phyloP scores from a whole-genome alignment of 2,329 filamentous ascomycete species.

The Xylariaceae sp. region DNA sequence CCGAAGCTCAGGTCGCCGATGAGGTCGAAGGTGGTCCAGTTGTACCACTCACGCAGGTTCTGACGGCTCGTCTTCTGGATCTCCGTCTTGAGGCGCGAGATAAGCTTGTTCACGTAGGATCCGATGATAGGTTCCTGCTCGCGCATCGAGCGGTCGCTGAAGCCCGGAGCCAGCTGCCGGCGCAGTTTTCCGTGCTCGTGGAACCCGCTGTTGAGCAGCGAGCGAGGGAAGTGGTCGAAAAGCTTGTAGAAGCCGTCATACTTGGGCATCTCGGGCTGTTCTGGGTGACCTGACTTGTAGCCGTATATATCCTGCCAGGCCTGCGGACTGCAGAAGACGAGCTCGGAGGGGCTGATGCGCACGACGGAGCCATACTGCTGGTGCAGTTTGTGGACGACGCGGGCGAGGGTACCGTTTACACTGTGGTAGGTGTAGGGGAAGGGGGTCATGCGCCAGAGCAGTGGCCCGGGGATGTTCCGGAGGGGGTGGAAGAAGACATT shows the following conservation, averaged over 20 bases:
- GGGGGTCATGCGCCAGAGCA: slow-evolving; percentile 22
- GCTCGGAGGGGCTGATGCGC: slow-evolving; percentile 38
- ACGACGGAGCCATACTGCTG: slow-evolving; percentile 37
- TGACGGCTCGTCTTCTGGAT: slow-evolving; percentile 1
- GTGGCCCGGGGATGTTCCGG: slow-evolving; percentile 27
- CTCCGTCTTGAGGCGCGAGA: slow-evolving; percentile 24
- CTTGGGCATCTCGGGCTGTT: slow-evolving; percentile 29
- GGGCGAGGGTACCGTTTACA: slow-evolving; percentile 20
- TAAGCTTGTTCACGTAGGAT: slow-evolving; percentile 35
- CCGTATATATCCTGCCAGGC: slow-evolving; percentile 40
- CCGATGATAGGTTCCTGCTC: slow-evolving; percentile 39
- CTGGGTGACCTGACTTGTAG: slow-evolving; percentile 23
- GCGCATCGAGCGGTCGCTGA: slow-evolving; percentile 36
- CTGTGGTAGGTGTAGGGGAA: slow-evolving; percentile 20
- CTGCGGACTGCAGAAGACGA: slow-evolving; percentile 35
- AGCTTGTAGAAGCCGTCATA: slow-evolving; percentile 25
- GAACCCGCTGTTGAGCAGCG: slow-evolving; percentile 29
- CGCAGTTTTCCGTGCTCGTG: slow-evolving; percentile 33
- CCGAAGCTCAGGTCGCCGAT: slow-evolving; percentile 45
- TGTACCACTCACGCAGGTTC: slow-evolving; percentile 37
- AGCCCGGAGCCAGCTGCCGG: slow-evolving; percentile 36
- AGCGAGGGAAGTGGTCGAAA: slow-evolving; percentile 21
- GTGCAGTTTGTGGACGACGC: slow-evolving; percentile 28
- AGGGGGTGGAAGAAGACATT: slow-evolving; percentile 29
- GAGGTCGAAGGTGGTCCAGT: slow-evolving; percentile 39